Conservation (phyloP, 768 basidiomycete species). For the Trametes punicea region DNA sequence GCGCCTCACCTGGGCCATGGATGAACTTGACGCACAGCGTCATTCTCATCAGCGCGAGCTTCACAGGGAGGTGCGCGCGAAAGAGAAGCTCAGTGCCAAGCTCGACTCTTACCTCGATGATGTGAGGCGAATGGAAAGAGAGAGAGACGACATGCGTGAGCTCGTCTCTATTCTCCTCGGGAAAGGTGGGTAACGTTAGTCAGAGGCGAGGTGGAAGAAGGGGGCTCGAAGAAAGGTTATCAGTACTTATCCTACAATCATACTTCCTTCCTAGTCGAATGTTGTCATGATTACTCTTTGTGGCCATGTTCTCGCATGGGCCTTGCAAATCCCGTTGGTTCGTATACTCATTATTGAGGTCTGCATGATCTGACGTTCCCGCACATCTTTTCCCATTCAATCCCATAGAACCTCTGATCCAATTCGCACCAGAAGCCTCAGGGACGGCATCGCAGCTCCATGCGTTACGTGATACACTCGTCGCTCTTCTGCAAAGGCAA, state of each 20-base stretch:
- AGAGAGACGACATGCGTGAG: slow-evolving; percentile 53
- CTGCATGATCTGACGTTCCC: not conserved
- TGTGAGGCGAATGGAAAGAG: slow-evolving; percentile 38
- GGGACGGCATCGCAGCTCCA: slow-evolving; percentile 20
- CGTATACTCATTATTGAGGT: slow-evolving; percentile 15
- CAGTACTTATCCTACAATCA: not conserved
- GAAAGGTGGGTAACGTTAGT: slow-evolving; percentile 45
- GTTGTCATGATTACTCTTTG: slow-evolving; percentile 40
- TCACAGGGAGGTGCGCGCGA: slow-evolving; percentile 30
- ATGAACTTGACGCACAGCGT: slow-evolving; percentile 45
- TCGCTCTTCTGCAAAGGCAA: slow-evolving; percentile 40
- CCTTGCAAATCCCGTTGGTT: slow-evolving; percentile 43
- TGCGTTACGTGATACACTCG: slow-evolving; percentile 32
- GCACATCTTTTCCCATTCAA: not conserved
- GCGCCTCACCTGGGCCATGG: slow-evolving; percentile 48
- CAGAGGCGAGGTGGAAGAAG: not conserved
- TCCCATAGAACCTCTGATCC: not conserved
- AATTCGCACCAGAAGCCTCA: too few species aligned
- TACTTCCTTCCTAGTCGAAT: slow-evolving; percentile 37
- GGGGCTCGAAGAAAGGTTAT: not conserved
- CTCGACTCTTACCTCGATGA: slow-evolving; percentile 34
- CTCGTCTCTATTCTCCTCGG: slow-evolving; percentile 51
- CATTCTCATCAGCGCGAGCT: slow-evolving; percentile 41
- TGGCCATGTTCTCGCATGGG: slow-evolving; percentile 46
- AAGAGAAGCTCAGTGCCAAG: slow-evolving; percentile 36